Evolutionary conservation across 1,139 yeast genomes (phyloP), one percentile per base, ranked within the genome.

Genomic region (Chernovozyma aurita): DNA sequence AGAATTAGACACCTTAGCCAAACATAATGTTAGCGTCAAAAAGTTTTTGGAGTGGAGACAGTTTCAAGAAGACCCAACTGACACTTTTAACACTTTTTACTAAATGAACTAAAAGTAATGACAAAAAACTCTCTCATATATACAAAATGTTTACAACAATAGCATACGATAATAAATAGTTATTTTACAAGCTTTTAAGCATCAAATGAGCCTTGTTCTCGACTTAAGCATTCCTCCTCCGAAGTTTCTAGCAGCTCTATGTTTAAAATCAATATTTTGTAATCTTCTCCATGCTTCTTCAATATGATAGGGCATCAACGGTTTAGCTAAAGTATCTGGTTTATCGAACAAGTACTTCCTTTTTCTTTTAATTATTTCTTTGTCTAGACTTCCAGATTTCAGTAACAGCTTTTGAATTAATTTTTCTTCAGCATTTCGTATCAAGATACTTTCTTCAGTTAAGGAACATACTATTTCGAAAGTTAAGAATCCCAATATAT

Each of bases 391-490:
- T 22, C 50, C 49, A 30, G 55, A 49, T 38, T 59, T 55, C 28
- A 46, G 51, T 17, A 42, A 37, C 35, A 47, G 44, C 37, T 59
- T 58, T 40, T 67, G 71, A 16, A 61, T 52, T 26, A 65, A 50
- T 36, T 55, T 57, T 40, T 80, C 85, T 55, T 85, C 94, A 15
- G 78, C 70, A 37, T 73, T 77, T 49, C 90, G 88, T 31, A 92
- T 83, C 42, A 75, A 76, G 59, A 92, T 70, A 0, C 97, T 97
- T 49, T 84, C 87, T 59, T 92, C 97, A 0, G 98, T 92, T 40
- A 92, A 62, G 9, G 94, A 82, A 51, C 98, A 94, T 3, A 92
- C 98, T 55, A 92, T 88, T 58, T 92, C 99, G 64, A 94, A 92
- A 0, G 98, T 94, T 42, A 92, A 62, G 52, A 92, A 92, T 16